A percentile compares a stretch with the other conserved stretches of the same genome.
These are phyloP conservation scores for Capsicum chinense DNA, from an alignment of 257 asterid species.

Conservation along the genomic window DNA sequence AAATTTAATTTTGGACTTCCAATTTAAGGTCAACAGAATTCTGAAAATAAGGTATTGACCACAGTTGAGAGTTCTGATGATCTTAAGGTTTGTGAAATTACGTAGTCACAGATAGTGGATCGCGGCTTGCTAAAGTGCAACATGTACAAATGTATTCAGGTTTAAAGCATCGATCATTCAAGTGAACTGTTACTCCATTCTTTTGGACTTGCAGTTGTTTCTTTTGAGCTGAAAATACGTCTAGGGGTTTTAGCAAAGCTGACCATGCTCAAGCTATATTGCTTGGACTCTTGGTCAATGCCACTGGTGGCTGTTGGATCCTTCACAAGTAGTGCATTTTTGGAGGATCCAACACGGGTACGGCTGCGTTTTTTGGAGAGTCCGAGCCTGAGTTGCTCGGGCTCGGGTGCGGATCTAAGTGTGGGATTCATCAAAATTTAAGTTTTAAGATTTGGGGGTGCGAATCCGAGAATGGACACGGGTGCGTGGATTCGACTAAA, in stretches of 20 bases:
- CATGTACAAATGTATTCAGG: background rate
- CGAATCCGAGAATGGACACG: too few species aligned
- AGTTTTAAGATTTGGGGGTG: too few species aligned
- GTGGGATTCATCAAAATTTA: too few species aligned
- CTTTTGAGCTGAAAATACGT: background rate
- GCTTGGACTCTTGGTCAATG: background rate
- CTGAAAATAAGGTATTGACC: background rate
- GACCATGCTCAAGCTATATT: background rate
- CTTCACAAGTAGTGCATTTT: background rate
- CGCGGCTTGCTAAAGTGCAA: background rate
- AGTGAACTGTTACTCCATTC: slow-evolving; percentile 12
- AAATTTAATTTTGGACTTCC: background rate
- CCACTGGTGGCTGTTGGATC: background rate
- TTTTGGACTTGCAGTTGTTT: background rate
- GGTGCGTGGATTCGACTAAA: too few species aligned
- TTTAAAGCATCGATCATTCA: background rate
- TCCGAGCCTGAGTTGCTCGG: too few species aligned
- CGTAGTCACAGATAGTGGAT: background rate
- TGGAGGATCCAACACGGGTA: background rate
- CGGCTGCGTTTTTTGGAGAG: too few species aligned
- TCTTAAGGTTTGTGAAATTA: background rate
- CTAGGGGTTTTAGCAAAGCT: background rate
- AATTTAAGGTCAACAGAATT: background rate
- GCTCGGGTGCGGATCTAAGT: too few species aligned
- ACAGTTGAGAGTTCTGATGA: background rate